Evolutionary conservation across 345 rosid genomes (phyloP), one percentile per base, ranked within the genome.

Genomic region (Schrenkiella parvula): DNA sequence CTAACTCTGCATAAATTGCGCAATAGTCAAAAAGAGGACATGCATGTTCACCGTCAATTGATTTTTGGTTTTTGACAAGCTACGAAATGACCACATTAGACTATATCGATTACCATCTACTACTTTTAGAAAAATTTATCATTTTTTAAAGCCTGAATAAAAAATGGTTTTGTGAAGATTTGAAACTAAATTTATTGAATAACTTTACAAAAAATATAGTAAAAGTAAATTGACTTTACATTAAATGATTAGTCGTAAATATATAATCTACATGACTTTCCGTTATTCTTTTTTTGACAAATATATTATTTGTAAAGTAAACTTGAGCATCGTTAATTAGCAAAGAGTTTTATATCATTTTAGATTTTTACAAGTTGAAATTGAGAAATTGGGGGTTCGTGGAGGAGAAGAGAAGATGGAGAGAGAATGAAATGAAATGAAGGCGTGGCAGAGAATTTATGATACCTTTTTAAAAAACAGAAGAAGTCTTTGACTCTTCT

Each of bases 381-480:
- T n/a, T n/a, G n/a, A n/a, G n/a, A 42, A 15, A 42, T n/a, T 18
- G 19, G 73, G 29, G 34, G 43, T 42, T 56, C 4, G 66, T 31
- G 48, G 43, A 50, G 53, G 54, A 62, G 67, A 66, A 39, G 62
- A 59, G 62, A 64, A 25, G 48, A 64, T 62, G 54, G 46, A 12
- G 53, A 42, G 56, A 72, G 12, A 53, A 42, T 6, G 37, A 63
- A 26, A 38, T 13, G 66, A 74, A 52, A 34, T 18, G 58, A 75
- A 61, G 68, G 43, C 48, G 69, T 69, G 74, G 79, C 75, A 70
- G 80, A 76, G 55, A 70, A 56, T 70, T 70, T 55, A 76, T 55
- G 60, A 76, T 18, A 38, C 29, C 57, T 70, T 15, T 21, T n/a
- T n/a, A n/a, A n/a, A 1, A 38, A 29, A 44, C 53, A 62, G 12